Evolutionary conservation across 2,329 filamentous ascomycete genomes (phyloP), one percentile per base, ranked within the genome.

Genomic region (Alternaria postmessia): DNA sequence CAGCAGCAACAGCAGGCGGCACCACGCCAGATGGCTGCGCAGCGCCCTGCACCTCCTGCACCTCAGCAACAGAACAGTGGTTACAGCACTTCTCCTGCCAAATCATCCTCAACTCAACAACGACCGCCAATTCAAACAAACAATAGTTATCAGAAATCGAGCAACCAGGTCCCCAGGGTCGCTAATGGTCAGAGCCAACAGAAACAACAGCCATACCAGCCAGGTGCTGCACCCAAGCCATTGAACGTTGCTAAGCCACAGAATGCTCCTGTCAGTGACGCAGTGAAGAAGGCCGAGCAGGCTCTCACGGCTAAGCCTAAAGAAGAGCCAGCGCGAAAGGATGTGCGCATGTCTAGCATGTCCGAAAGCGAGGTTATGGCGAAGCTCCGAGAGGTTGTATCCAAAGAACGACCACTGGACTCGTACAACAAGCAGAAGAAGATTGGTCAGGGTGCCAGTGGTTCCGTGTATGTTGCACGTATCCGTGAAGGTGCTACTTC

Each of bases 391-490:
- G 92, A 96, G 67, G 94, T 95, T 7, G 95, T 99, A 1, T 97
- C 94, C 64, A 96, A 96, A 78, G 93, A 97, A 62, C 94, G 96
- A 75, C 95, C 95, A 54, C 91, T 96, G 72, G 84, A 96, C 67
- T 97, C 94, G 24, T 99, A 99, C 83, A 94, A 94, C 74, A 99
- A 99, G 84, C 95, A 98, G 81, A 97, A 97, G 87, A 99, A 99
- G 86, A 98, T 99, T 79, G 95, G 95, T 20, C 95, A 99, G 79
- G 95, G 95, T 81, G 95, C 95, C 57, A 99, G 95, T 63, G 95
- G 95, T 59, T 98, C 94, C 22, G 95, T 99, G 48, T 99, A 99
- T 75, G 94, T 99, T 63, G 95, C 95, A 65, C 95, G 96, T 75
- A 92, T 99, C 64, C 95, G 95, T 79, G 92, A 97, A 75, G 89